Evolutionary conservation across 73 alveolate genomes (phyloP), one percentile per base, ranked within the genome.

Genomic region (Durusdinium trenchii): DNA sequence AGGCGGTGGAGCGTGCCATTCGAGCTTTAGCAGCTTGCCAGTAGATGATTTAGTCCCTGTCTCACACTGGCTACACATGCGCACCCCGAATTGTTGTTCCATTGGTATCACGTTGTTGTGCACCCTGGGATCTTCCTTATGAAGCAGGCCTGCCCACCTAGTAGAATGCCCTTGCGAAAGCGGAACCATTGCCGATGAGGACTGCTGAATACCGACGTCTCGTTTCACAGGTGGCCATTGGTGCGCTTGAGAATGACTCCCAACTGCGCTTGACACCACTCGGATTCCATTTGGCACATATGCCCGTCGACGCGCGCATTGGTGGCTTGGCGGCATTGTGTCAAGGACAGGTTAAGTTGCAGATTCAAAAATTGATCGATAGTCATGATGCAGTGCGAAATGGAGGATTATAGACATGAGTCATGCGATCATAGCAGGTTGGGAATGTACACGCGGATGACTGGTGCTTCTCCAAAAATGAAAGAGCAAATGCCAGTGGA

Each of bases 241-340:
- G 98, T n/a, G 98, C 98, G 40, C 89, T 91, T 51, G 87, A 90
- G 96, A 62, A 50, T 43, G 67, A 42, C 57, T 90, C 96, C 32
- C 43, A 90, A 32, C 87, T 91, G 83, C 87, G 90, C 18, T 76
- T 91, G 10, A 91, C 98, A 64, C 98, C 98, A 5, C 50, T 91
- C 90, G 98, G 98, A n/a, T 91, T 91, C 89, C 98, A 91, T 36
- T 47, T 91, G 98, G 98, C 98, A 3, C 98, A 91, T 45, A 91
- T 91, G 98, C 98, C 98, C 26, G 98, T 91, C 90, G 98, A 91
- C 42, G 98, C 45, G n/a, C 87, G 98, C n/a, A 91, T 91, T n/a
- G 98, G 98, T 78, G 28, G 36, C 98, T 71, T 32, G 84, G 30
- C 36, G 26, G 69, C 91, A 50, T 18, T 20, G 84, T 30, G 30